A percentile compares a stretch with the other conserved stretches of the same genome.
Evolutionary conservation across 2,329 filamentous ascomycete species (phyloP).

Genomic region (Huntiella omanensis): DNA sequence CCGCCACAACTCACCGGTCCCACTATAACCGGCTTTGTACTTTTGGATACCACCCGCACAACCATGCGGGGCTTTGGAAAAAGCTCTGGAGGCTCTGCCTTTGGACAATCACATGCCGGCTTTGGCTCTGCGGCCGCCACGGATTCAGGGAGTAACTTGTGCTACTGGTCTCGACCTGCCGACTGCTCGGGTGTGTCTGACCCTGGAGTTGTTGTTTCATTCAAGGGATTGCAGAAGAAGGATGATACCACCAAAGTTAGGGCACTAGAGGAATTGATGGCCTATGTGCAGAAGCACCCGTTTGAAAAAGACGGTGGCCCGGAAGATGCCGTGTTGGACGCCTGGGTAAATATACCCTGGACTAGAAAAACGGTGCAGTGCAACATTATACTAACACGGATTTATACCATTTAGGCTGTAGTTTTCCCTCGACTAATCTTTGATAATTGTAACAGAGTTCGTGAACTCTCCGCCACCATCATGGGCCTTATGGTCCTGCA

Average conservation of each 20-base stretch:
- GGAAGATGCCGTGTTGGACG: conserved; percentile 69
- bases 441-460: conserved; percentile 56
- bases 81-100: conserved; percentile 1
- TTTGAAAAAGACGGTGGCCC: conserved; percentile 39
- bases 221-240: conserved; percentile 86
- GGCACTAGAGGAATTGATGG: conserved; percentile 67
- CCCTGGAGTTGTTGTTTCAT: conserved; percentile 66
- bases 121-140: conserved; percentile 24
- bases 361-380: not conserved
- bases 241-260: conserved; percentile 83
- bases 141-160: conserved; percentile 34
- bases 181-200: conserved; percentile 63
- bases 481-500: conserved; percentile 28
- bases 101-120: conserved; percentile 11
- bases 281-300: conserved; percentile 37
- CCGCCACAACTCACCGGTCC: no score
- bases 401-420: conserved; percentile 37
- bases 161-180: conserved; percentile 72
- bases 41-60: no score
- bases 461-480: conserved; percentile 33
- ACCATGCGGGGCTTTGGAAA: conserved; percentile 5
- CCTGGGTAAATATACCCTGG: conserved; percentile 43
- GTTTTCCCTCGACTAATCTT: conserved; percentile 51
- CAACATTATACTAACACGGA: not conserved
- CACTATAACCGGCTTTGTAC: no score